Evolutionary conservation across 2,329 filamentous ascomycete species (phyloP), one percentile per base, ranked within the genome.

Genomic region (Talaromyces islandicus): DNA sequence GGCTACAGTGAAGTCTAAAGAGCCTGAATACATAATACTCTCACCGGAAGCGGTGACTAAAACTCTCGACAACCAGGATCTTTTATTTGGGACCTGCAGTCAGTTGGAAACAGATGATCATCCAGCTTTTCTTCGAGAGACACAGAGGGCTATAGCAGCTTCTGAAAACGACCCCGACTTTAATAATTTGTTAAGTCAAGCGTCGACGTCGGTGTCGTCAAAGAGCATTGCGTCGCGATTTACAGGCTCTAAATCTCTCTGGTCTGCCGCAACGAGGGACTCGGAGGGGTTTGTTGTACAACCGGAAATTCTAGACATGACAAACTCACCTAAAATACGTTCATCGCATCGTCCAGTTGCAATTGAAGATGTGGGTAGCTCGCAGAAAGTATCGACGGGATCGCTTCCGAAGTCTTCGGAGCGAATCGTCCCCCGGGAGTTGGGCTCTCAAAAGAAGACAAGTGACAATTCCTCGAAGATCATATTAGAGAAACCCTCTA

Each of bases 21-120:
- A 67, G 12, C 79, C 48, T 72, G 83, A 19, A 71, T 91, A 19
- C 72, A 77, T 85, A 4, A 75, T 95, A 2, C 77, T 90, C 11
- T 90, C 89, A 0, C 91, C 91, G 0, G 78, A 77, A 54, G 83
- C 88, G 25, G 91, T 90, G 1, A 74, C 88, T 50, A 83, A 83
- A 57, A 82, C 88, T 65, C 83, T 89, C 14, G 80, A 83, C 3
- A 78, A 83, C 1, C 91, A 94, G 70, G 85, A 92, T 62, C 90
- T 92, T 68, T 76, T 95, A 0, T 96, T 96, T 73, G 91, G 91
- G 1, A 94, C 91, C 0, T 92, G 89, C 1, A 95, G 91, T 71
- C 91, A 96, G 71, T 76, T 96, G 25, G 88, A 87, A 14, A 78
- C 82, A 58, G 89, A 91, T 60, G 85, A 91, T 38, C 90, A 88